Percentiles rank a stretch among this genome's conserved stretches.
Conservation (phyloP, 2,329 filamentous ascomycete genomes). For the Passalora sequoiae region DNA sequence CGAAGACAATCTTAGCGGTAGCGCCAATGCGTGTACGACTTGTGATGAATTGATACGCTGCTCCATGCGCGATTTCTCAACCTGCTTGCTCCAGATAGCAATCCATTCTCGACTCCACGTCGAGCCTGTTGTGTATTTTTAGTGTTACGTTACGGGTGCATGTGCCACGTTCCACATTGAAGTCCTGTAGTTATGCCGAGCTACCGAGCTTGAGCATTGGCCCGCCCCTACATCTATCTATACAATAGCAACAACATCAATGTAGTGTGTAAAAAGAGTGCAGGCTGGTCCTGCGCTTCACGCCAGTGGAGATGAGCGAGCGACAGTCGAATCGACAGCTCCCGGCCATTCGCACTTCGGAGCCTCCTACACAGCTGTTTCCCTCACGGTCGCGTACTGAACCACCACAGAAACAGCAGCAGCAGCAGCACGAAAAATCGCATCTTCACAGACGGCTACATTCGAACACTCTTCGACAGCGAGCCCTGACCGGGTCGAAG, state of each 20-base stretch:
- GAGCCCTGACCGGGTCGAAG: slow-evolving; percentile 19
- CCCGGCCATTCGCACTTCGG: slow-evolving; percentile 16
- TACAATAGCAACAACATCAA: background rate
- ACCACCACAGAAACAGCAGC: slow-evolving; percentile 12
- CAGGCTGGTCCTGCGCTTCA: slow-evolving; percentile 1
- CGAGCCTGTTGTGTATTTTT: too few species aligned
- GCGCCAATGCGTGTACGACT: too few species aligned
- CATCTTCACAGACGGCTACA: slow-evolving; percentile 19
- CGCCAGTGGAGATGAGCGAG: background rate
- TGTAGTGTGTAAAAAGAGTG: background rate
- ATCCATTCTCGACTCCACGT: too few species aligned
- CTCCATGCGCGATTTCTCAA: too few species aligned
- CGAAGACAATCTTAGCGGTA: background rate
- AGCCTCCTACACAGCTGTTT: slow-evolving; percentile 9
- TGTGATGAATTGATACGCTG: too few species aligned
- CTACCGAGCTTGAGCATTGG: too few species aligned
- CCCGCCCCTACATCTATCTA: too few species aligned
- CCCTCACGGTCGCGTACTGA: slow-evolving; percentile 21
- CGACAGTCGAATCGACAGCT: slow-evolving; percentile 12
- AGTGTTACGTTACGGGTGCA: too few species aligned
- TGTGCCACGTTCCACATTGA: too few species aligned
- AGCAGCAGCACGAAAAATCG: slow-evolving; percentile 17
- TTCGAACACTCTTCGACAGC: slow-evolving; percentile 20
- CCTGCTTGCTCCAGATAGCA: too few species aligned
- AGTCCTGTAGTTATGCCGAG: too few species aligned